Evolutionary conservation across 106 monocot genomes (phyloP).

Genomic region (Chionographis japonica): DNA sequence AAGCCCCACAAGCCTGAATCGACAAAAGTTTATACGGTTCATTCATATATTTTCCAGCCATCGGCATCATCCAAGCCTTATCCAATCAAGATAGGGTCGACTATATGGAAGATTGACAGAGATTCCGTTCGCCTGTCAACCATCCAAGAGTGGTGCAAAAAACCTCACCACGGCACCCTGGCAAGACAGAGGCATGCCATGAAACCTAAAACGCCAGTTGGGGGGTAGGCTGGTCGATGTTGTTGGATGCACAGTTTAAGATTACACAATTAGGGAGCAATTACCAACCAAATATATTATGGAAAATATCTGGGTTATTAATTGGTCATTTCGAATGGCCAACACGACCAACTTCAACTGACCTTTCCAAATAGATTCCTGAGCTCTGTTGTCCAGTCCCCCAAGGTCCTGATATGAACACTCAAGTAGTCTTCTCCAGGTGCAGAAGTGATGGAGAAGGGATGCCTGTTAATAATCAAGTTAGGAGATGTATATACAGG

Average conservation of each 20-base stretch:
- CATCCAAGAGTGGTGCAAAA: too few species aligned
- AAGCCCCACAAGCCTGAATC: slow-evolving; percentile 59
- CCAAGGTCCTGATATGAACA: slow-evolving; percentile 88
- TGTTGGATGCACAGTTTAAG: too few species aligned
- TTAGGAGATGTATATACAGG: neutral
- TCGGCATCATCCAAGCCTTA: neutral
- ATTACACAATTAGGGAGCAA: too few species aligned
- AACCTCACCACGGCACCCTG: too few species aligned
- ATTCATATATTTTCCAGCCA: neutral
- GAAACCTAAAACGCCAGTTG: too few species aligned
- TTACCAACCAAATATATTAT: neutral
- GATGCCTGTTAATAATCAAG: slow-evolving; percentile 53
- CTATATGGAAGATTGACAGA: too few species aligned
- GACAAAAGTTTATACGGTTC: neutral
- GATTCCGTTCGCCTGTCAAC: too few species aligned
- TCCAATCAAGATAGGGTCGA: too few species aligned
- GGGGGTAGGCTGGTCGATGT: too few species aligned
- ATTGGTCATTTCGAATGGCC: neutral
- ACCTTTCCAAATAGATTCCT: slow-evolving; percentile 87
- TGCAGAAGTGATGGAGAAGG: slow-evolving; percentile 96
- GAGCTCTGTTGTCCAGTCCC: slow-evolving; percentile 92
- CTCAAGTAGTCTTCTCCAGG: slow-evolving; percentile 83
- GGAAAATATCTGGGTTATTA: neutral
- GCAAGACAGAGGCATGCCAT: too few species aligned
- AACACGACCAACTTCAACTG: neutral